Evolutionary conservation across 2,329 filamentous ascomycete species (phyloP).

Genomic region (Metarhizium rileyi): DNA sequence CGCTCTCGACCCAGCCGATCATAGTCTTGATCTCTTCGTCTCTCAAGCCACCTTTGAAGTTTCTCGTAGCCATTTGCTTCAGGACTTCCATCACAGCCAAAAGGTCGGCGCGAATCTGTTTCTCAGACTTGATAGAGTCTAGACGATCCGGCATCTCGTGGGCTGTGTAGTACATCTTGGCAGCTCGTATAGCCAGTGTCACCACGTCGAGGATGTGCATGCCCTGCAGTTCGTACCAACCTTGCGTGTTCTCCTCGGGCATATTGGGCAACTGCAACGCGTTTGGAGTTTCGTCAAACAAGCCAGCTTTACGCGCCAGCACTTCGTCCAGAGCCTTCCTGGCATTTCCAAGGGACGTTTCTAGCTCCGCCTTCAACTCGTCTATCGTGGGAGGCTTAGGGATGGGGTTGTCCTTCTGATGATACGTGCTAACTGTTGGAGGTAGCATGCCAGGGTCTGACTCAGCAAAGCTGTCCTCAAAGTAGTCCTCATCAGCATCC

Average conservation of each 20-base stretch:
- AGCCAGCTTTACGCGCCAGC: slow-evolving; percentile 26
- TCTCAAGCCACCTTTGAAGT: slow-evolving; percentile 74
- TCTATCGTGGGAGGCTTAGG: slow-evolving; percentile 75
- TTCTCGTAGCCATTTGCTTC: slow-evolving; percentile 81
- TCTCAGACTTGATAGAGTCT: slow-evolving; percentile 80
- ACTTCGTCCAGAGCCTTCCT: slow-evolving; percentile 56
- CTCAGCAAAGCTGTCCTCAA: slow-evolving; percentile 50
- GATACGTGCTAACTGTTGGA: slow-evolving; percentile 96
- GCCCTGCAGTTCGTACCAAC: slow-evolving; percentile 81
- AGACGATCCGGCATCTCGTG: slow-evolving; percentile 81
- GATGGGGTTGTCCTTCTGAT: slow-evolving; percentile 69
- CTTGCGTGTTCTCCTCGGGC: slow-evolving; percentile 41
- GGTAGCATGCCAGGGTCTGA: slow-evolving; percentile 74
- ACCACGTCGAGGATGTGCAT: slow-evolving; percentile 87
- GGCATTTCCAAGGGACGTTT: slow-evolving; percentile 60
- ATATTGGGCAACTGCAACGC: slow-evolving; percentile 27
- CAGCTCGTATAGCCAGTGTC: slow-evolving; percentile 89
- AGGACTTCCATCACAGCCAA: slow-evolving; percentile 81
- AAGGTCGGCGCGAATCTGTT: slow-evolving; percentile 72
- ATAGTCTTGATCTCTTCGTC: slow-evolving; percentile 70
- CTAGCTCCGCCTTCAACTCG: slow-evolving; percentile 60
- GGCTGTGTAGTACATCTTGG: slow-evolving; percentile 91
- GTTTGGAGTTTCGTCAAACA: slow-evolving; percentile 18
- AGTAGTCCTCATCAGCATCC: slow-evolving; percentile 34
- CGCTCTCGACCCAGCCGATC: slow-evolving; percentile 66